Evolutionary conservation across 2,329 filamentous ascomycete genomes (phyloP).

Genomic region (Cadophora luteo-olivacea): DNA sequence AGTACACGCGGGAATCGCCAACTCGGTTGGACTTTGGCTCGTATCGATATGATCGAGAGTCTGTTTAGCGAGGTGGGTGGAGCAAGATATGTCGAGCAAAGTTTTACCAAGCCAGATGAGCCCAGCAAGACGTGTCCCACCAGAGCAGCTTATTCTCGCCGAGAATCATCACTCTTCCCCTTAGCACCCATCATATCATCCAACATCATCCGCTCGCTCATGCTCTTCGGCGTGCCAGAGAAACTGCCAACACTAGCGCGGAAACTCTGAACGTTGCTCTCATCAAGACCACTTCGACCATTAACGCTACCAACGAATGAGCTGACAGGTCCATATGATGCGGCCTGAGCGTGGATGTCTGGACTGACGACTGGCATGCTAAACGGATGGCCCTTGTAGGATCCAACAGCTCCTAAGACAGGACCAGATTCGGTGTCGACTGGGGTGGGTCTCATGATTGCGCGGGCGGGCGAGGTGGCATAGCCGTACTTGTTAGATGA

Average conservation of each 20-base stretch:
- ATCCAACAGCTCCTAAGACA: constrained; percentile 48
- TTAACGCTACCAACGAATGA: constrained; percentile 59
- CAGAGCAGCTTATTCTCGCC: constrained; percentile 2
- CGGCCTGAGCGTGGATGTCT: constrained; percentile 56
- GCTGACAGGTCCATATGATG: constrained; percentile 55
- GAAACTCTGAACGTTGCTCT: constrained; percentile 38
- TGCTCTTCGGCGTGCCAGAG: constrained; percentile 38
- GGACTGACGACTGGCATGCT: constrained; percentile 59
- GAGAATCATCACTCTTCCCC: constrained; percentile 14
- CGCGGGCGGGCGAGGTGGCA: constrained; percentile 34
- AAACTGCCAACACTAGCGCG: constrained; percentile 36
- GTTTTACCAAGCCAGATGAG: background rate
- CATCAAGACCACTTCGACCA: constrained; percentile 42
- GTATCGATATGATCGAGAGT: background rate
- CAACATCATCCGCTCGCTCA: constrained; percentile 43
- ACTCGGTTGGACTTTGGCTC: background rate
- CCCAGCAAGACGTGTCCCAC: background rate
- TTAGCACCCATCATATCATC: constrained; percentile 39
- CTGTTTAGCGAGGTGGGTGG: background rate
- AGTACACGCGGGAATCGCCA: background rate
- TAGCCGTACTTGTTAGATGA: constrained; percentile 21
- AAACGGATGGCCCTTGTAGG: constrained; percentile 60
- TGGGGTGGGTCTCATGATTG: constrained; percentile 24
- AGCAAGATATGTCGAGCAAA: background rate
- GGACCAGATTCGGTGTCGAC: background rate